Evolutionary conservation across 2,329 filamentous ascomycete genomes (phyloP), one percentile per base, ranked within the genome.

Genomic region (Phialophora tarda): DNA sequence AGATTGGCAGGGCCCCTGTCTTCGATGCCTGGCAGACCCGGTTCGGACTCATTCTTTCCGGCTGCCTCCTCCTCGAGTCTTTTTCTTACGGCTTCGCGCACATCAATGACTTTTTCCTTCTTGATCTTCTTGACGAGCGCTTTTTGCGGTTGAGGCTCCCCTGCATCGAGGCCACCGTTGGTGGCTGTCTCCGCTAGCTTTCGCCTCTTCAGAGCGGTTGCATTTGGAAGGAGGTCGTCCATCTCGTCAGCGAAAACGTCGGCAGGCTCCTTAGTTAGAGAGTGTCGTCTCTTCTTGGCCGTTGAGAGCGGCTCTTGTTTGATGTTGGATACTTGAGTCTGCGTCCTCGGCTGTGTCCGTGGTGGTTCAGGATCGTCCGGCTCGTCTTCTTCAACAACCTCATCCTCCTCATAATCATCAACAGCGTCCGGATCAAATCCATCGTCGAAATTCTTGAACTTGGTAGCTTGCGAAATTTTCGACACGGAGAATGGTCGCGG

Each of bases 181-280:
- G 79, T 53, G 85, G 84, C 59, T 84, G 83, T 67, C 86, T 71
- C 61, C 17, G 60, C 88, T 23, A 91, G 82, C 28, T 89, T 88
- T 24, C 90, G 88, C n/a, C 89, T 87, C 76, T 96, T 98, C 75
- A 93, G 86, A 4, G 88, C 88, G 30, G 90, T 88, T 3, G 91
- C 88, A 0, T 89, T 91, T 0, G 93, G 91, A 1, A 93, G 88
- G 63, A 97, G 85, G 14, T 92, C 88, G 76, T 94, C 86, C 8
- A 90, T 78, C 53, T 90, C 85, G 62, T 86, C 79, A 41, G 78
- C 77, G 38, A 78, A 74, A 12, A 77, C 67, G 17, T 74, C 75
- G 12, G 76, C 73, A 28, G 76, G 71, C 2, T 73, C 59, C 26
- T 72, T 70, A 34, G 70, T 68, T 3, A 73, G 68, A 24, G 73